phyloP scores from a whole-genome alignment of 1,284 basidiomycete genomes.

The Sporisorium graminicola region DNA sequence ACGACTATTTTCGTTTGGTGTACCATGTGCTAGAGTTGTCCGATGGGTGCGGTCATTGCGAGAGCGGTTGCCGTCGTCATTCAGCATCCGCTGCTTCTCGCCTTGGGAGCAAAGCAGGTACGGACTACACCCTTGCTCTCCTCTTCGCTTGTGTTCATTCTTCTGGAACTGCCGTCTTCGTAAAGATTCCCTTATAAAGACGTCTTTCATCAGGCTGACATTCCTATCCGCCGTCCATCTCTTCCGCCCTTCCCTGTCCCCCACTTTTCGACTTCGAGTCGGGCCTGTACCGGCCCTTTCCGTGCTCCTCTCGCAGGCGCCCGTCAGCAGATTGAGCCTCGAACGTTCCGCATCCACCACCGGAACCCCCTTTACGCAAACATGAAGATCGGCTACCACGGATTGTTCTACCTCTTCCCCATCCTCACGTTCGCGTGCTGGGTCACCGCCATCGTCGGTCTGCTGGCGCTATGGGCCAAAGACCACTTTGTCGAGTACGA shows the following conservation, averaged over 20 bases:
- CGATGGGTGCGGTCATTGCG: neutral
- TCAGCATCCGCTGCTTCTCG: neutral
- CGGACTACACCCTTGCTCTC: no score
- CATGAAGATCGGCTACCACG: constrained; percentile 49
- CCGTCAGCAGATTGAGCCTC: neutral
- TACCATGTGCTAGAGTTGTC: no score
- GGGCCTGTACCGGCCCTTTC: neutral
- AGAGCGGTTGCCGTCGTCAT: neutral
- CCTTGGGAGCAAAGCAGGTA: no score
- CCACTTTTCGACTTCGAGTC: constrained; percentile 5
- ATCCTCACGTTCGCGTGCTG: constrained; percentile 53
- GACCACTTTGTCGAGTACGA: constrained; percentile 70
- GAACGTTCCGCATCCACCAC: neutral
- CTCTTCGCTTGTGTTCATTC: neutral
- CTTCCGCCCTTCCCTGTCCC: neutral
- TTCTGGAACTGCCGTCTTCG: neutral
- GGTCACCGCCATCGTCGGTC: constrained; percentile 59
- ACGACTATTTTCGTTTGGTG: neutral
- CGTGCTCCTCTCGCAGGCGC: neutral
- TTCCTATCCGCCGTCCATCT: neutral
- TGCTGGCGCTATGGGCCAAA: constrained; percentile 70
- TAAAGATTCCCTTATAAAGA: neutral
- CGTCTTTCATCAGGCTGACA: neutral
- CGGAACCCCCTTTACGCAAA: no score
- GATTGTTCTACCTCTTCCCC: constrained; percentile 50